phyloP scores from a whole-genome alignment of 768 basidiomycete genomes.

The Mycena capillaripes region DNA sequence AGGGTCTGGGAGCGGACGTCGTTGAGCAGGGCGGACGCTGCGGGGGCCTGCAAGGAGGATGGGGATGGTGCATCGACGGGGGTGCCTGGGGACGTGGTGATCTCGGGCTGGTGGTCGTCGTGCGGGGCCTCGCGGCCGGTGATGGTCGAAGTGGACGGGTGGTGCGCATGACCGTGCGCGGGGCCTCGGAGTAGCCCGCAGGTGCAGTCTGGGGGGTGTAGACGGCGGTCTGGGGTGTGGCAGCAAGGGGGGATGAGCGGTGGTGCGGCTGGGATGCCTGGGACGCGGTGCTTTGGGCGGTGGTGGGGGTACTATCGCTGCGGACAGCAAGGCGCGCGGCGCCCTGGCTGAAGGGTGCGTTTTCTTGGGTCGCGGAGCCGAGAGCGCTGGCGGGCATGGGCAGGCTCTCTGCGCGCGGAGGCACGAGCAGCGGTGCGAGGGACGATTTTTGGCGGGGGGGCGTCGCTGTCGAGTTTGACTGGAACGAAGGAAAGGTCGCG shows the following conservation, averaged over 20 bases:
- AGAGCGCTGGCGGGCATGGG: constrained; percentile 49
- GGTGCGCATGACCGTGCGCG: too few relatives aligned
- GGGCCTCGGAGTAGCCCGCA: constrained; percentile 15
- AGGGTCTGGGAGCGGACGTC: constrained; percentile 51
- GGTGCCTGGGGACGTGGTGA: constrained; percentile 27
- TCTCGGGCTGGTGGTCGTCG: constrained; percentile 7
- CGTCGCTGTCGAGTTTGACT: constrained; percentile 38
- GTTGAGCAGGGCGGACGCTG: constrained; percentile 49
- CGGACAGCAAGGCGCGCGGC: constrained; percentile 1
- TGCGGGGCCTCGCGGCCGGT: constrained; percentile 32
- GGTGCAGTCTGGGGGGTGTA: constrained; percentile 32
- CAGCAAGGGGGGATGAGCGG: constrained; percentile 26
- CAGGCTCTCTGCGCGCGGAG: constrained; percentile 53
- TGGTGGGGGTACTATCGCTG: constrained; percentile 25
- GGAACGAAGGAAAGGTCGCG: constrained; percentile 43
- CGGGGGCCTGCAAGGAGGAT: constrained; percentile 16
- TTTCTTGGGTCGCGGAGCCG: constrained; percentile 48
- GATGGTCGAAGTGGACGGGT: constrained; percentile 31
- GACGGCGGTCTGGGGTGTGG: constrained; percentile 33
- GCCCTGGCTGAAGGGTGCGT: constrained; percentile 42
- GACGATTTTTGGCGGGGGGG: constrained; percentile 48
- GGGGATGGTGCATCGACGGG: constrained; percentile 34
- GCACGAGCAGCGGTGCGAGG: constrained; percentile 56
- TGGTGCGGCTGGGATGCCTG: constrained; percentile 19
- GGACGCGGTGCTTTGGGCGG: constrained; percentile 18